phyloP scores from a whole-genome alignment of 306 rosid genomes.

The Corylus heterophylla region DNA sequence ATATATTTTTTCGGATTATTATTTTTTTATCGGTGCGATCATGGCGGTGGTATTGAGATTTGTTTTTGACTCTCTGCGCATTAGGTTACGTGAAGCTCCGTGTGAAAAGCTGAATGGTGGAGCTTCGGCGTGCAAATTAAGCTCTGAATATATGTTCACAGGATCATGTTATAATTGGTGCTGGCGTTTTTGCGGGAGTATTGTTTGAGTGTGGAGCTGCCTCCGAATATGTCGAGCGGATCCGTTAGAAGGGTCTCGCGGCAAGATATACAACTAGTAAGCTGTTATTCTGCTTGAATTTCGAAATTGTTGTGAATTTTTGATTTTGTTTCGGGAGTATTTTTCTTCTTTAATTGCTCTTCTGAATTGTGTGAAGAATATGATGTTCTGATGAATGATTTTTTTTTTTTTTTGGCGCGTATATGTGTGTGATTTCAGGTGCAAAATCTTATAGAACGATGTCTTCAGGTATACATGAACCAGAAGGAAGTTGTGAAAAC shows the following conservation, averaged over 20 bases:
- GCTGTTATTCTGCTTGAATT: slow-evolving; percentile 22
- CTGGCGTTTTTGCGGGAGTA: slow-evolving; percentile 6
- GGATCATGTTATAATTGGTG: neutral
- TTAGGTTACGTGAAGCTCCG: neutral
- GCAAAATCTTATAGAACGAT: slow-evolving; percentile 86
- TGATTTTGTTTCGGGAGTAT: neutral
- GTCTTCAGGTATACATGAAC: slow-evolving; percentile 90
- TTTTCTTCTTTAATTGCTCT: neutral
- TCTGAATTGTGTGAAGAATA: neutral
- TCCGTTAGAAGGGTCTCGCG: slow-evolving; percentile 76
- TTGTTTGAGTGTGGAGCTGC: slow-evolving; percentile 9
- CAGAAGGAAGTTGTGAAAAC: slow-evolving; percentile 77
- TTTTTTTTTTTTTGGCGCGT: neutral
- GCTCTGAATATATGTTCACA: neutral
- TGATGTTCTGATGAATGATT: neutral
- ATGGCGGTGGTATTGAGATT: slow-evolving; percentile 22
- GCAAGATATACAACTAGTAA: slow-evolving; percentile 86
- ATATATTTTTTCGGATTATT: neutral
- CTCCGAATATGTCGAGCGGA: slow-evolving; percentile 68
- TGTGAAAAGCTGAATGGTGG: slow-evolving; percentile 22
- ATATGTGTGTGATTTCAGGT: slow-evolving; percentile 51
- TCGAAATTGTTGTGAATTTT: slow-evolving; percentile 8
- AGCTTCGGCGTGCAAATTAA: neutral
- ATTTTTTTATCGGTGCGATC: slow-evolving; percentile 7
- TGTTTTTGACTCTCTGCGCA: neutral